Percentiles rank a stretch among this genome's conserved stretches.
Evolutionary conservation across 1,139 yeast species (phyloP).

Genomic region (Sugiyamaella neomexicana): DNA sequence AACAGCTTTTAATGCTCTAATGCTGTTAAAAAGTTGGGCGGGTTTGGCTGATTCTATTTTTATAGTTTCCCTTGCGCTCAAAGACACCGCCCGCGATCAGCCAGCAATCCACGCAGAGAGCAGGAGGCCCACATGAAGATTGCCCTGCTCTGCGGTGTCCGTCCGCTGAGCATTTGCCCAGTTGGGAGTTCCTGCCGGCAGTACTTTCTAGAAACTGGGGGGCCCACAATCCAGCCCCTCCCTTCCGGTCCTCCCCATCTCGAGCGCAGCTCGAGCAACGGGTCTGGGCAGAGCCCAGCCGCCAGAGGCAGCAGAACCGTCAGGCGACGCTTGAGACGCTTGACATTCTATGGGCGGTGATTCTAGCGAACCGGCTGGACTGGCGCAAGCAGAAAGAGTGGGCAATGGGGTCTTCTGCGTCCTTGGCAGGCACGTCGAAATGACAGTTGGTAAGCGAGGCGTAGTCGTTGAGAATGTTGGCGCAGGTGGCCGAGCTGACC

Average conservation of each 20-base stretch:
- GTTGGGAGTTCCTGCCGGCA: too few relatives aligned
- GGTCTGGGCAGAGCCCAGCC: slow-evolving; percentile 1
- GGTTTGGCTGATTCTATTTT: too few relatives aligned
- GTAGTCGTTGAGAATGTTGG: slow-evolving; percentile 45
- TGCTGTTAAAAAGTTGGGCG: too few relatives aligned
- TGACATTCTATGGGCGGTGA: slow-evolving; percentile 5
- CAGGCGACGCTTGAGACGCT: background rate
- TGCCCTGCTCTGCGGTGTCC: too few relatives aligned
- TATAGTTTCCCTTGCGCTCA: too few relatives aligned
- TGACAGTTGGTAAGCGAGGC: slow-evolving; percentile 38
- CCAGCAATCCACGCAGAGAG: too few relatives aligned
- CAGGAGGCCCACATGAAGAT: too few relatives aligned
- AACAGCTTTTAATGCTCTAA: too few relatives aligned
- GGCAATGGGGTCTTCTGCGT: slow-evolving; percentile 39
- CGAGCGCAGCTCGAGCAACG: background rate
- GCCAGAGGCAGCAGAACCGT: background rate
- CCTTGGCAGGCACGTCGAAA: slow-evolving; percentile 36
- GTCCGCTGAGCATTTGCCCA: too few relatives aligned
- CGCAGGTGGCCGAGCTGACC: slow-evolving; percentile 55
- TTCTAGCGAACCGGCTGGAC: slow-evolving; percentile 50
- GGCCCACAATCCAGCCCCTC: background rate
- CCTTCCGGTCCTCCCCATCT: too few relatives aligned
- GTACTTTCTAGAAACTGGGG: too few relatives aligned
- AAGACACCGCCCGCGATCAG: too few relatives aligned
- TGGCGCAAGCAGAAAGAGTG: slow-evolving; percentile 62